These are phyloP conservation scores for Cymbidium sinense DNA, from an alignment of 106 monocot genomes.

Conservation along the genomic window DNA sequence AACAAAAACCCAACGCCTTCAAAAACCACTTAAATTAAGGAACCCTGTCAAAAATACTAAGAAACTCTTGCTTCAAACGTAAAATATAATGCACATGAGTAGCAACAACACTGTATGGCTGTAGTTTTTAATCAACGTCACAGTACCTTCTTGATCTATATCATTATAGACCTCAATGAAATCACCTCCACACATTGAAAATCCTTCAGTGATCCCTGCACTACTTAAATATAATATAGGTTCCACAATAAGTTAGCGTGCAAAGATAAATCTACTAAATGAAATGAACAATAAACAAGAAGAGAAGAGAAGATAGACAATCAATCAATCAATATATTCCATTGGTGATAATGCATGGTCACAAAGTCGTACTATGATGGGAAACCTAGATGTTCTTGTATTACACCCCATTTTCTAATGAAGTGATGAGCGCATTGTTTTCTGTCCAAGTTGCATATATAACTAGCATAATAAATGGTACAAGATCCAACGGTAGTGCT, in stretches of 20 bases:
- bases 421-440: neutral
- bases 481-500: neutral
- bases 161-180: constrained; percentile 97
- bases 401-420: neutral
- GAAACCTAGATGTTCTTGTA: neutral
- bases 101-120: neutral
- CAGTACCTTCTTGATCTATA: constrained; percentile 70
- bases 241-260: neutral
- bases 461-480: neutral
- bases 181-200: constrained; percentile 99
- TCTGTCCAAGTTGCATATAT: neutral
- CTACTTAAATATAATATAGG: constrained; percentile 29
- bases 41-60: neutral
- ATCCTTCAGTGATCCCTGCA: constrained; percentile 96
- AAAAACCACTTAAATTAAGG: neutral
- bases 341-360: neutral
- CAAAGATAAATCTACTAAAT: neutral
- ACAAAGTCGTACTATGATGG: neutral
- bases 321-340: neutral
- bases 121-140: neutral
- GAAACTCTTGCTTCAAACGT: neutral
- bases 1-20: neutral
- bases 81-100: neutral
- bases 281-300: constrained; percentile 5
- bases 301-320: neutral